Percentiles rank a stretch among this genome's conserved stretches.
Evolutionary conservation across 2,329 filamentous ascomycete species (phyloP).

Genomic region (Ascochyta viciae-villosae): DNA sequence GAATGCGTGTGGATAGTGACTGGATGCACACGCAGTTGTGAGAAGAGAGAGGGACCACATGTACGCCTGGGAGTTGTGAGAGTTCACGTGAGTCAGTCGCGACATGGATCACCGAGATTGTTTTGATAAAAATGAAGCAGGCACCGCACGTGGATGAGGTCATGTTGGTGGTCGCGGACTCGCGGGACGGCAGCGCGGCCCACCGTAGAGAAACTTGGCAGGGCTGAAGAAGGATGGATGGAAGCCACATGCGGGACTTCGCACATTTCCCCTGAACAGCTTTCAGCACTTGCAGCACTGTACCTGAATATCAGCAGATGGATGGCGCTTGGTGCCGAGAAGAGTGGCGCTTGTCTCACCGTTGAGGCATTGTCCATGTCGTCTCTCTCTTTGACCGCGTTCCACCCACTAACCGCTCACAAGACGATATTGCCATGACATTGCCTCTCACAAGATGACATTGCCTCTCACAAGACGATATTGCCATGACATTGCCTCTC

Average conservation of each 20-base stretch:
- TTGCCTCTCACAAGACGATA: too few species aligned
- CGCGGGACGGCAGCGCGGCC: constrained; percentile 21
- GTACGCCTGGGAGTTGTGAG: neutral
- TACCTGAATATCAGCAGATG: neutral
- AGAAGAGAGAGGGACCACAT: neutral
- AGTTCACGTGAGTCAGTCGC: constrained; percentile 11
- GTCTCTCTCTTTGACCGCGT: neutral
- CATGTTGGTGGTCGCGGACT: too few species aligned
- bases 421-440: too few species aligned
- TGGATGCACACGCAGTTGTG: neutral
- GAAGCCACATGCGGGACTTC: constrained; percentile 4
- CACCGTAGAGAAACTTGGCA: constrained; percentile 26
- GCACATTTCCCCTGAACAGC: constrained; percentile 14
- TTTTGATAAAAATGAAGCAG: constrained; percentile 13
- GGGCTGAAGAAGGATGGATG: constrained; percentile 20
- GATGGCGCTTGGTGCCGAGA: neutral
- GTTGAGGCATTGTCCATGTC: neutral
- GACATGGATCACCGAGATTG: constrained; percentile 1
- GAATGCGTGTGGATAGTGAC: constrained; percentile 3
- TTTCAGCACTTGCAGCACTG: neutral
- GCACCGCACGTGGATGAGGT: too few species aligned
- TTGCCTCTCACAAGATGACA: too few species aligned
- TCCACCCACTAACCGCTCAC: too few species aligned
- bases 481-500: too few species aligned
- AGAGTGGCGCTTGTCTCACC: too few species aligned